A percentile compares a stretch with the other conserved stretches of the same genome.
Conservation (phyloP, 2,329 filamentous ascomycete species). For the Colletotrichum shisoi region DNA sequence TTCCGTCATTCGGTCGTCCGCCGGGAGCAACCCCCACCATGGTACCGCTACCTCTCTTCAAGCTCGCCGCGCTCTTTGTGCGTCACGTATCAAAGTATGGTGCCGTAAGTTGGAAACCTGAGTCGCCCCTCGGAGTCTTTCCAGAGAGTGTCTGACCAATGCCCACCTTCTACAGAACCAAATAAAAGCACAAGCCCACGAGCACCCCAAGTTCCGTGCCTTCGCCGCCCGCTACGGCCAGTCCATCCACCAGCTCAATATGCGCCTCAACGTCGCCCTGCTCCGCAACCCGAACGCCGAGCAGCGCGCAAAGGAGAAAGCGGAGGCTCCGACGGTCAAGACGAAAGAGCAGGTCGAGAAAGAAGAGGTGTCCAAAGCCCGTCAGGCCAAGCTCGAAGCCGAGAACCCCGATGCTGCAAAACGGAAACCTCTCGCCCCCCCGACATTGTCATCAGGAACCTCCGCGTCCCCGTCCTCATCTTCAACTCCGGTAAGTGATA, state of each 20-base stretch:
- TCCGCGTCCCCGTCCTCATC: background rate
- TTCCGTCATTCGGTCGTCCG: slow-evolving; percentile 5
- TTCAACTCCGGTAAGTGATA: slow-evolving; percentile 1
- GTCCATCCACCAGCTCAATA: slow-evolving; percentile 71
- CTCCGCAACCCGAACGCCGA: slow-evolving; percentile 66
- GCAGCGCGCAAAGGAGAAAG: slow-evolving; percentile 66
- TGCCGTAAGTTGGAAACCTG: slow-evolving; percentile 61
- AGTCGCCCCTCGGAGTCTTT: background rate
- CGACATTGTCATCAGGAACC: background rate
- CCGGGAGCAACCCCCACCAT: slow-evolving; percentile 50
- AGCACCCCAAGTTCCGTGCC: slow-evolving; percentile 67
- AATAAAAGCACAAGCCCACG: slow-evolving; percentile 71
- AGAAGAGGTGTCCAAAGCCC: slow-evolving; percentile 58
- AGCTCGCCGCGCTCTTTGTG: slow-evolving; percentile 70
- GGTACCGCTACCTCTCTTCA: slow-evolving; percentile 73
- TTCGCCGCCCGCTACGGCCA: slow-evolving; percentile 71
- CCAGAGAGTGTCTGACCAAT: background rate
- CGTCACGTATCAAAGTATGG: slow-evolving; percentile 74
- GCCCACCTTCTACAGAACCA: slow-evolving; percentile 59
- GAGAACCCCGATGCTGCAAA: slow-evolving; percentile 18
- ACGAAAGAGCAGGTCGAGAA: slow-evolving; percentile 67
- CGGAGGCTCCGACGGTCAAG: slow-evolving; percentile 70
- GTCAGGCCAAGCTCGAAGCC: slow-evolving; percentile 50
- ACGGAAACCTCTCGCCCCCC: slow-evolving; percentile 2
- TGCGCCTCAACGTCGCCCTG: slow-evolving; percentile 68